These are phyloP conservation scores for Pseudocercospora macadamiae DNA, from an alignment of 2,329 filamentous ascomycete species.

Conservation along the genomic window DNA sequence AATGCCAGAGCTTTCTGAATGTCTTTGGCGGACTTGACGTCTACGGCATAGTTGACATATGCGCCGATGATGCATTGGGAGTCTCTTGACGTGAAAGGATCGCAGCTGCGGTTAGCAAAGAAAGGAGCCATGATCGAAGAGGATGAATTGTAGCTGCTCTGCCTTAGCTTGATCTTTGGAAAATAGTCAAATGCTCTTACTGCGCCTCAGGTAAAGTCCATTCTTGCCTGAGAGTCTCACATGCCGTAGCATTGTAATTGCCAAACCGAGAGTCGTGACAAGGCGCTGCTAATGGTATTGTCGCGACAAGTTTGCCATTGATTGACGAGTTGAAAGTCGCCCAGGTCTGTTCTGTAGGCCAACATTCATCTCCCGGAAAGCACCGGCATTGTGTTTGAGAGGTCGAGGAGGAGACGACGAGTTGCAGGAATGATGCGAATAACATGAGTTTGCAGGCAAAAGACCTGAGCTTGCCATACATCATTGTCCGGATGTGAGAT, in stretches of 20 bases:
- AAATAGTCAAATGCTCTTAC: slow-evolving; percentile 32
- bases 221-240: slow-evolving; percentile 43
- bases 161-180: not conserved
- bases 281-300: slow-evolving; percentile 55
- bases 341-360: slow-evolving; percentile 56
- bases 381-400: slow-evolving; percentile 47
- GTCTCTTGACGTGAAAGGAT: slow-evolving; percentile 42
- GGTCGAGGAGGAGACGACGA: not conserved
- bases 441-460: not conserved
- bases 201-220: slow-evolving; percentile 54
- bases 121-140: slow-evolving; percentile 47
- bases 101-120: slow-evolving; percentile 45
- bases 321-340: slow-evolving; percentile 55
- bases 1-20: slow-evolving; percentile 9
- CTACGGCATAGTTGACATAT: slow-evolving; percentile 41
- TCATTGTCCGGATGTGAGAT: too few relatives aligned
- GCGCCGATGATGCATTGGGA: slow-evolving; percentile 49
- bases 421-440: not conserved
- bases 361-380: slow-evolving; percentile 57
- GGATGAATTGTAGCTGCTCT: slow-evolving; percentile 35
- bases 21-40: slow-evolving; percentile 25
- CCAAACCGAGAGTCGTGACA: slow-evolving; percentile 52
- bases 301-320: slow-evolving; percentile 55
- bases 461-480: not conserved
- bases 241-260: slow-evolving; percentile 50